Conservation (phyloP, 257 asterid species). For the Penstemon barbatus region DNA sequence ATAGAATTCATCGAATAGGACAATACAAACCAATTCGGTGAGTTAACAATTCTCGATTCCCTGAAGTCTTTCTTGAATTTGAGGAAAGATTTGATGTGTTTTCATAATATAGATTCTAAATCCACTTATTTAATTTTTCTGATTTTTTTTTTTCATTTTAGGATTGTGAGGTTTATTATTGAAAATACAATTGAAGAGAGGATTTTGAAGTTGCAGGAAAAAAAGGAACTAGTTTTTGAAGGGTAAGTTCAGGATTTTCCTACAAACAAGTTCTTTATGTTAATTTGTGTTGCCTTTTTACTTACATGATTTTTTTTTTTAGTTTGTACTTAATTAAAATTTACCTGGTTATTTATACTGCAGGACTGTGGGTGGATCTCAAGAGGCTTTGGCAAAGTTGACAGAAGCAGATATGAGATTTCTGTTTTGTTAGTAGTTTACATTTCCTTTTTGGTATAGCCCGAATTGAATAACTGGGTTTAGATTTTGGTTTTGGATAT, state of each 20-base stretch:
- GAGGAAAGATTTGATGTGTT: neutral
- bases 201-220: constrained; percentile 86
- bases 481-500: neutral
- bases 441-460: constrained; percentile 4
- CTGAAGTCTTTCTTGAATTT: neutral
- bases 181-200: constrained; percentile 89
- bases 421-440: constrained; percentile 42
- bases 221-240: constrained; percentile 95
- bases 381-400: constrained; percentile 78
- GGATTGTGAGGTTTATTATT: constrained; percentile 85
- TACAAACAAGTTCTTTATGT: neutral
- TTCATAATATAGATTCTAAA: neutral
- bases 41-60: constrained; percentile 18
- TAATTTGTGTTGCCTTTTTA: neutral
- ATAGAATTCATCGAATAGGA: constrained; percentile 93
- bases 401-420: constrained; percentile 84
- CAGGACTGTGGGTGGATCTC: constrained; percentile 90
- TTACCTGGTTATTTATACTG: constrained; percentile 24
- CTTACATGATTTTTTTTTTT: neutral
- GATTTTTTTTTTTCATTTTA: constrained; percentile 6
- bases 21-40: constrained; percentile 90
- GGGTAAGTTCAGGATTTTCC: constrained; percentile 52
- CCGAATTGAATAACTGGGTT: constrained; percentile 4
- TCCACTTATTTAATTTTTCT: neutral
- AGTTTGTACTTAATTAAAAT: neutral